phyloP scores from a whole-genome alignment of 768 basidiomycete species.

The Macrolepiota albuminosa region DNA sequence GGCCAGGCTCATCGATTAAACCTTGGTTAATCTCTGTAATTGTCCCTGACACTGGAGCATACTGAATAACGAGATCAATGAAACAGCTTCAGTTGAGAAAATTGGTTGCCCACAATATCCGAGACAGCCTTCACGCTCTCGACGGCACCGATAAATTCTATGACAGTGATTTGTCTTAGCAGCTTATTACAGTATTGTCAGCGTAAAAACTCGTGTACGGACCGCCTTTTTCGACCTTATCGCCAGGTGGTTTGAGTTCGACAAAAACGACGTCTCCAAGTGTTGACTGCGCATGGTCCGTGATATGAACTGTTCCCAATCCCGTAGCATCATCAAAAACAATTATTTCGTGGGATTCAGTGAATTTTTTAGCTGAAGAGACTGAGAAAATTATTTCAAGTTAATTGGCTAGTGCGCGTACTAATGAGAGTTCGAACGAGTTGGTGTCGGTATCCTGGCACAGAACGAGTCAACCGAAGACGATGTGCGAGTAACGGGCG shows the following conservation, averaged over 20 bases:
- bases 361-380: constrained; percentile 68
- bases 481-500: constrained; percentile 13
- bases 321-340: constrained; percentile 72
- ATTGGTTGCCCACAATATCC: constrained; percentile 60
- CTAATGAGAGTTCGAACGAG: constrained; percentile 54
- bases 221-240: constrained; percentile 71
- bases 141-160: constrained; percentile 56
- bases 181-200: neutral
- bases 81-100: constrained; percentile 1
- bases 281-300: constrained; percentile 85
- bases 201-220: constrained; percentile 21
- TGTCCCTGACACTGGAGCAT: constrained; percentile 87
- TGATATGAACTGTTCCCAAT: constrained; percentile 80
- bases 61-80: constrained; percentile 40
- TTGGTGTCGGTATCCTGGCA: constrained; percentile 21
- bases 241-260: constrained; percentile 71
- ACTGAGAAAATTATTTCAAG: neutral
- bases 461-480: constrained; percentile 17
- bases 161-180: neutral
- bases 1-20: constrained; percentile 62
- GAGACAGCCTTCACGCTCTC: constrained; percentile 97
- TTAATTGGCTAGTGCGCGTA: constrained; percentile 31
- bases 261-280: constrained; percentile 98
- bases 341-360: constrained; percentile 85
- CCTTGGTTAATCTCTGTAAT: constrained; percentile 75